Evolutionary conservation across 1,284 basidiomycete species (phyloP), one percentile per base, ranked within the genome.

Genomic region (Lentinus polychrous): DNA sequence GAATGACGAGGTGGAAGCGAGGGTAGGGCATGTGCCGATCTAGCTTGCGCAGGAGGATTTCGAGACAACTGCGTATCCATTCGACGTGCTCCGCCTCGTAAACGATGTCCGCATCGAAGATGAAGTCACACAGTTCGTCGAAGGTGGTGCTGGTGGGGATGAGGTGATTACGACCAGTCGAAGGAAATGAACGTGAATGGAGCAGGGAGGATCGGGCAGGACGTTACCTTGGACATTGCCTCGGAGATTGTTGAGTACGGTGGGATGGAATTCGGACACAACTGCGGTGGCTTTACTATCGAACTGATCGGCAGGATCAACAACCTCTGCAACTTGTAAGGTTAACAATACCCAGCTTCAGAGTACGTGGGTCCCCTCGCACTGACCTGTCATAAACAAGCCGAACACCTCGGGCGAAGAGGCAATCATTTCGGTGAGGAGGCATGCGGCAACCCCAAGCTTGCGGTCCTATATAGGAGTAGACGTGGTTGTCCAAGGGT

Each of bases 381-480:
- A 22, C 15, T 24, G 8, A 14, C 22, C 31, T 2, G 33, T 3
- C 1, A 23, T 33, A 15, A 31, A 23, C 8, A 83, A 61, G 2
- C 75, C 76, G 58, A 86, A 90, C 1, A 56, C 55, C 1, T 51
- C 59, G 0, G 89, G 88, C 22, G 73, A 61, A 17, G 81, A 73
- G 1, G 79, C 76, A 45, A 94, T 78, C 66, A 85, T 76, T 58
- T 92, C 83, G 0, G 90, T 80, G 37, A 95, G 74, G 3, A 94
- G 78, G 55, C 87, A 91, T 0, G 90, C 86, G n/a, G 3, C 82
- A 79, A 1, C 91, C 92, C 93, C 92, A 95, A 0, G 92, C 95
- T 65, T 94, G 91, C 15, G 91, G 84, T 5, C 92, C 93, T 15
- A 94, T 85, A 46, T 78, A 83, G 3, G 76, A 70, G 55, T 85